Base-by-base conservation (phyloP, 2,329 filamentous ascomycete species). In the Emericellopsis atlantica region DNA sequence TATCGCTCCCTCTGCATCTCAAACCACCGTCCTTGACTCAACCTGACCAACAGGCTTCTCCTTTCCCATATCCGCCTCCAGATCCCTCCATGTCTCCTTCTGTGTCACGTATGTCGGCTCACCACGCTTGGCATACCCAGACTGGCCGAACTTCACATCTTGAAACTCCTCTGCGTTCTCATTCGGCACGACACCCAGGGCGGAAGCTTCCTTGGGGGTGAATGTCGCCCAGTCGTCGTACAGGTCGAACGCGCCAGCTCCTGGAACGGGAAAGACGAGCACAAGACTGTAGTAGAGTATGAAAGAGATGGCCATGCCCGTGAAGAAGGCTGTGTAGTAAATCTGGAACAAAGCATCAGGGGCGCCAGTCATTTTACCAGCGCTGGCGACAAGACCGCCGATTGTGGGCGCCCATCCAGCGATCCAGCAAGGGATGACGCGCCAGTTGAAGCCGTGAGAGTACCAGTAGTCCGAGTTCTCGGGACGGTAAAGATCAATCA, bases 281-380 rank as follows among this genome's bases (percentile, higher is more conserved):
- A 67, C 69, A 8, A 46, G 12, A 12, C 16, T 12, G 9, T 45
- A 46, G 18, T 46, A 46, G 2, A 46, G 45, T 39, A 40, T 16
- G 21, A 46, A 47, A 3, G 47, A 50, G 32, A 48, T 46, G 24
- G 42, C 39, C 15, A 49, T 34, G 14, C 41, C 66, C 14, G 66
- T 54, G 11, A 69, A 55, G 44, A 69, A 70, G 0, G 67, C 64
- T 54, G 65, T 62, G 43, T 64, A 68, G 46, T 69, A 69, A 15
- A 70, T 46, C 47, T 70, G 54, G n/a, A 59, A 59, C 31, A 67
- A 45, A 4, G 51, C 53, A 24, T 52, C 52, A 4, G 63, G 55
- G 4, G 62, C 60, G 40, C 51, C 34, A 15, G 21, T 32, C 18
- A 45, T 43, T 6, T 26, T 33, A 16, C 42, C 44, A 12, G 48